Conservation (phyloP, 2,329 filamentous ascomycete species). For the Sarocladiaceae sp. region DNA sequence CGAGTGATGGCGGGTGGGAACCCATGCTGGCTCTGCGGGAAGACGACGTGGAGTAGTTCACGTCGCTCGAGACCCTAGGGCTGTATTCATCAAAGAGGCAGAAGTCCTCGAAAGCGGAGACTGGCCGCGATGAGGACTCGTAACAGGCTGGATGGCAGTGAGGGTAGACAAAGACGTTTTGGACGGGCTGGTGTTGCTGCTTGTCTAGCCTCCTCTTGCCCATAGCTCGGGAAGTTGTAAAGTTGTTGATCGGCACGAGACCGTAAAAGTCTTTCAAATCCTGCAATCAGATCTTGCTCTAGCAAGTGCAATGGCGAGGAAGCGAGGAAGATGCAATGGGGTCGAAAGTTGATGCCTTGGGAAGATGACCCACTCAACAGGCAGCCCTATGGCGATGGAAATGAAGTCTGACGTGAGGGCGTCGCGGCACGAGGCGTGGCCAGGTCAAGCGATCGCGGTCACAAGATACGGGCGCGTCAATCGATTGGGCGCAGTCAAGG, state of each 20-base stretch:
- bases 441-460: neutral
- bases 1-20: conserved; percentile 57
- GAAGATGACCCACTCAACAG: conserved; percentile 3
- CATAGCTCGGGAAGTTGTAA: conserved; percentile 28
- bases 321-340: too few relatives aligned
- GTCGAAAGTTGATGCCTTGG: too few relatives aligned
- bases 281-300: too few relatives aligned
- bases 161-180: conserved; percentile 26
- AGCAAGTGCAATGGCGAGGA: too few relatives aligned
- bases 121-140: conserved; percentile 37
- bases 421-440: neutral
- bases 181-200: conserved; percentile 14
- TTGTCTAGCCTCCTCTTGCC: conserved; percentile 39
- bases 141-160: conserved; percentile 33
- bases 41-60: conserved; percentile 36
- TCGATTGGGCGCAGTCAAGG: neutral
- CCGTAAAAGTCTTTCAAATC: neutral
- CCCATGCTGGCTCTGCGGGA: conserved; percentile 26
- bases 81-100: conserved; percentile 33
- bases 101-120: conserved; percentile 39
- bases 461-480: neutral
- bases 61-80: conserved; percentile 44
- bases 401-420: neutral
- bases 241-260: neutral
- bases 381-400: neutral